Conservation (phyloP, 257 asterid species). For the Voacanga thouarsii region DNA sequence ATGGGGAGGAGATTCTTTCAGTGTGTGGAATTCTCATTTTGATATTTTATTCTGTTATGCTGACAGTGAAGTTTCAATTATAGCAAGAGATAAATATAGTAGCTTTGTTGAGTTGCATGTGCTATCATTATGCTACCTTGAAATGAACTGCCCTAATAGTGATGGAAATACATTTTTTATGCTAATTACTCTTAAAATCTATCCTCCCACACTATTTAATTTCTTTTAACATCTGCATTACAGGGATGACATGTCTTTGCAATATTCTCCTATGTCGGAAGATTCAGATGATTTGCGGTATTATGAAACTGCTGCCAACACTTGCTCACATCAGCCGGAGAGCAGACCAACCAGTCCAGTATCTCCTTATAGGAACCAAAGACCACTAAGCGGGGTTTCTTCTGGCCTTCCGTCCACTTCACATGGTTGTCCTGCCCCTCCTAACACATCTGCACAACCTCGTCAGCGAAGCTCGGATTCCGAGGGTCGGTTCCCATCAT, state of each 20-base stretch:
- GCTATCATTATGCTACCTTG: background rate
- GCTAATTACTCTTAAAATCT: background rate
- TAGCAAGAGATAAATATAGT: background rate
- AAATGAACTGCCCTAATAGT: background rate
- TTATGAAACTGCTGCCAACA: conserved; percentile 51
- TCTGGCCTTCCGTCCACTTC: conserved; percentile 47
- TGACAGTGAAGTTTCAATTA: background rate
- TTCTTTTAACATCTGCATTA: conserved; percentile 12
- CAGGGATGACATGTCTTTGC: conserved; percentile 81
- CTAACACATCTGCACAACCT: conserved; percentile 46
- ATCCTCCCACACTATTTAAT: conserved; percentile 1
- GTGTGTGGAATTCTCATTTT: background rate
- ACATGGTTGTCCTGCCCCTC: conserved; percentile 33
- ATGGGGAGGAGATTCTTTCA: background rate
- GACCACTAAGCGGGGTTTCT: conserved; percentile 41
- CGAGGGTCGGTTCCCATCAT: conserved; percentile 92
- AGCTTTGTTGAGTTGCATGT: background rate
- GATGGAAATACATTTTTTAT: background rate
- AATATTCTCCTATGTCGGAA: conserved; percentile 96
- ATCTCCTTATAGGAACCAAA: conserved; percentile 80
- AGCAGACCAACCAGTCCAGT: conserved; percentile 87
- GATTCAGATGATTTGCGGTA: conserved; percentile 85
- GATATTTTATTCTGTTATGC: background rate
- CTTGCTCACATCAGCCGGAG: conserved; percentile 69
- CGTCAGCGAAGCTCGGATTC: conserved; percentile 89